Evolutionary conservation across 495 filamentous ascomycete species (phyloP), one percentile per base, ranked within the genome.

Genomic region (Melanomma pulvis-pyrius): DNA sequence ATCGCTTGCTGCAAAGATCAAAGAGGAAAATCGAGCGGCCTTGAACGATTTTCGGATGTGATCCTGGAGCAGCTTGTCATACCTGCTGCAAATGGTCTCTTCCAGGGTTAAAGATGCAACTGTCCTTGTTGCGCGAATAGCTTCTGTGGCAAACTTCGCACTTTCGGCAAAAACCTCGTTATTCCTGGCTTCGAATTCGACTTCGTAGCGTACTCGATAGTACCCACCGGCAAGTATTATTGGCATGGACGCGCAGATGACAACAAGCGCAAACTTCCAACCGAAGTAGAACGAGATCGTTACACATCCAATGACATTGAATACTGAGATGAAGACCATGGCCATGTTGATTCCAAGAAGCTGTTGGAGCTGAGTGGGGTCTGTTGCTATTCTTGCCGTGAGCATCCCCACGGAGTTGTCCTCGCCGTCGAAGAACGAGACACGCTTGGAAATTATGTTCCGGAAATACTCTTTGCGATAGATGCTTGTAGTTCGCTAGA

Each of bases 1-100:
- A 74, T 96, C 91, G 57, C 91, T 90, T 22, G 84, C 78, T 2
- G 91, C 91, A 71, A 94, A 97, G 1, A 94, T 80, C 3, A 80
- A 65, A 24, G 89, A 92, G 5, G 88, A 87, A 64, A 81, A 85
- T 47, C 87, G 46, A 7, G 92, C 81, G 12, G 41, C 28, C 24
- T 25, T 47, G 13, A 44, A 56, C 17, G 50, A 28, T 4, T 36
- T 26, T 21, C 47, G 32, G 32, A 64, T 57, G 21, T 56, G 51
- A 15, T 47, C 36, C 6, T 49, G 25, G 21, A 64, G 28, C 24
- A 56, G 34, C 1, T 3, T 26, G 8, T 56, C 39, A 28, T 64
- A 64, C 17, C 44, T 56, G n/a, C 34, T 26, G n/a, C 39, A 64
- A 19, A 64, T 64, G 17, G 50, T 13, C 15, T 19, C 32, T 19